Conservation (phyloP, 2,329 filamentous ascomycete species). For the Aspergillus quadricinctus region DNA sequence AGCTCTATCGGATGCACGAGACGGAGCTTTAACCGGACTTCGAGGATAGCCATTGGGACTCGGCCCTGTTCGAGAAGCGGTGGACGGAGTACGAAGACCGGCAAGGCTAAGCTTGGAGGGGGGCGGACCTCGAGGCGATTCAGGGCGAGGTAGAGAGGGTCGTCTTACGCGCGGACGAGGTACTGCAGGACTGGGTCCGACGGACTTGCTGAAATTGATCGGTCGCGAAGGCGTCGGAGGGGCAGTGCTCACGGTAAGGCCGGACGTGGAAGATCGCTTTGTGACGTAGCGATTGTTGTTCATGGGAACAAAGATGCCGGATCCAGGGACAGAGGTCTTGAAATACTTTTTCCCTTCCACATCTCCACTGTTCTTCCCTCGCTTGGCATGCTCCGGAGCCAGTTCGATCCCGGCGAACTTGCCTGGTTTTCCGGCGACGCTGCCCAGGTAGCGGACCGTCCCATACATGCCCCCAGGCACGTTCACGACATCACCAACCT, state of each 20-base stretch:
- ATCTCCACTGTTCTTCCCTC: constrained; percentile 93
- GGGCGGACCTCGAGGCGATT: constrained; percentile 68
- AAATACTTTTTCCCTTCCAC: constrained; percentile 88
- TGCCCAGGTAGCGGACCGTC: constrained; percentile 81
- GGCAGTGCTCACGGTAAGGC: constrained; percentile 44
- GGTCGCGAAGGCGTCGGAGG: constrained; percentile 65
- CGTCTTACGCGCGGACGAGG: constrained; percentile 63
- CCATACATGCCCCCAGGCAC: constrained; percentile 92
- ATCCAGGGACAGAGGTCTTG: constrained; percentile 67
- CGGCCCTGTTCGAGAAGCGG: constrained; percentile 23
- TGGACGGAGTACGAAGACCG: constrained; percentile 56
- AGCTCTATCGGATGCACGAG: constrained; percentile 36
- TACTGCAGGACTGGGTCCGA: constrained; percentile 68
- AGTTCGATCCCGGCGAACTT: constrained; percentile 91
- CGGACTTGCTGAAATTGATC: constrained; percentile 82
- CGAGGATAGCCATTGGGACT: constrained; percentile 43
- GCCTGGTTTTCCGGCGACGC: constrained; percentile 83
- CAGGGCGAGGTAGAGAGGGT: constrained; percentile 77
- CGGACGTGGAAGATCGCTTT: constrained; percentile 50
- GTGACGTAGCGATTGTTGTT: constrained; percentile 65
- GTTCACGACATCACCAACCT: constrained; percentile 79
- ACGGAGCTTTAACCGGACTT: constrained; percentile 37
- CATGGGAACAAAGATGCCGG: constrained; percentile 90
- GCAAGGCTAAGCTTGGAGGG: constrained; percentile 52
- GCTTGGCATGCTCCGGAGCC: constrained; percentile 69